Percentiles rank a stretch among this genome's conserved stretches.
phyloP scores from a whole-genome alignment of 345 rosid genomes.

The Acer negundo region DNA sequence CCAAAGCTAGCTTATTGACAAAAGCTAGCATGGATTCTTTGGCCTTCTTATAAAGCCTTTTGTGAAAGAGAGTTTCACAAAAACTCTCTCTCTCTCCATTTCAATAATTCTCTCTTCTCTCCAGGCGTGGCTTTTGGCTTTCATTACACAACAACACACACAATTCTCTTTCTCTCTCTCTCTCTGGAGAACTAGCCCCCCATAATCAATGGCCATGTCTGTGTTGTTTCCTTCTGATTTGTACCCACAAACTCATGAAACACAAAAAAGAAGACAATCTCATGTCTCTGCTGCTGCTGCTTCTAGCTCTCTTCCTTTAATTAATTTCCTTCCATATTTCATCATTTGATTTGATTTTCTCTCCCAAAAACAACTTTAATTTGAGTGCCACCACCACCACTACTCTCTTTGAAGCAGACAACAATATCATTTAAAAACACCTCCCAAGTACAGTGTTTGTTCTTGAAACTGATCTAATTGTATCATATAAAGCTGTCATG shows the following conservation, averaged over 20 bases:
- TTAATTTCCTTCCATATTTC: slow-evolving; percentile 25
- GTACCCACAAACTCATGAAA: neutral
- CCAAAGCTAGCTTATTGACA: neutral
- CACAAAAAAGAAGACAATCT: neutral
- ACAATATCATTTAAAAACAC: slow-evolving; percentile 31
- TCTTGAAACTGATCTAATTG: neutral
- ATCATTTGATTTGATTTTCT: neutral
- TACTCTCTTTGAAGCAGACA: slow-evolving; percentile 34
- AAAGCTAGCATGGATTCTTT: slow-evolving; percentile 7
- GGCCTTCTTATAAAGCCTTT: slow-evolving; percentile 42
- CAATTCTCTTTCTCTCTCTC: slow-evolving; percentile 20
- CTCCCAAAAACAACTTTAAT: slow-evolving; percentile 6
- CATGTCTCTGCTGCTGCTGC: neutral
- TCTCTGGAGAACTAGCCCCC: slow-evolving; percentile 17
- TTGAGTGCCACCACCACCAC: neutral
- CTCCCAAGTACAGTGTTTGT: neutral
- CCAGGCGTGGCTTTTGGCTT: slow-evolving; percentile 63
- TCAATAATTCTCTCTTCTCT: slow-evolving; percentile 27
- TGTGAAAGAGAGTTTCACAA: slow-evolving; percentile 13
- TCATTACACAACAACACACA: slow-evolving; percentile 40
- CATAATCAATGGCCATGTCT: slow-evolving; percentile 42
- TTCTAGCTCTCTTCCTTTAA: neutral
- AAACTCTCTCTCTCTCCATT: slow-evolving; percentile 19
- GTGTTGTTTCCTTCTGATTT: slow-evolving; percentile 26
- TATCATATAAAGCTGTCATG: slow-evolving; percentile 38